Evolutionary conservation across 2,329 filamentous ascomycete genomes (phyloP).

Genomic region (Penicillium digitatum): DNA sequence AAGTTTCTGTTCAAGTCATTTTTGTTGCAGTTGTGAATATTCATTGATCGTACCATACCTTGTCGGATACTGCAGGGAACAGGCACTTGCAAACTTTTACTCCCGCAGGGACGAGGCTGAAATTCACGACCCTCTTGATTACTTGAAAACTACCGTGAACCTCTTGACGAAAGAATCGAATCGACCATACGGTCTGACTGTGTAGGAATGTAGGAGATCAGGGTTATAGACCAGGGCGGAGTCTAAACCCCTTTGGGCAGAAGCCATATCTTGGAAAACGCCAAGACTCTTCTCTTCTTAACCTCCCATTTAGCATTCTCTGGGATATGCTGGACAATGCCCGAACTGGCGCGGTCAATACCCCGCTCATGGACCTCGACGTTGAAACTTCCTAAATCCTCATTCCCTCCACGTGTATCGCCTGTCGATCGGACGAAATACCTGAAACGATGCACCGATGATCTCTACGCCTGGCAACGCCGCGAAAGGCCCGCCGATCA

Average conservation of each 20-base stretch:
- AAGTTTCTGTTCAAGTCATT: too few species aligned
- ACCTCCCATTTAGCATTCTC: not conserved
- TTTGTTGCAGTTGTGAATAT: too few species aligned
- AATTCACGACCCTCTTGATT: too few species aligned
- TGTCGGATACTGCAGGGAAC: too few species aligned
- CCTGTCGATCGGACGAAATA: conserved; percentile 52
- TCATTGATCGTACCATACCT: too few species aligned
- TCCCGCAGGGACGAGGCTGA: too few species aligned
- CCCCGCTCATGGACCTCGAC: conserved; percentile 65
- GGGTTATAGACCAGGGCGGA: too few species aligned
- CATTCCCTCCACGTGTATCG: conserved; percentile 56
- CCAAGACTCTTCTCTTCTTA: not conserved
- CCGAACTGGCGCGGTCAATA: conserved; percentile 36
- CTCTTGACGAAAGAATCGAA: too few species aligned
- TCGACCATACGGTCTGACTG: too few species aligned
- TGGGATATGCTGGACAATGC: conserved; percentile 32
- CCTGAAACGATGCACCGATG: conserved; percentile 74
- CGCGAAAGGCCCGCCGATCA: conserved; percentile 49
- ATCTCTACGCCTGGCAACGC: conserved; percentile 85
- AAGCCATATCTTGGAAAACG: not conserved
- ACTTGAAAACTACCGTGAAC: too few species aligned
- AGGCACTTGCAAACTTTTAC: too few species aligned
- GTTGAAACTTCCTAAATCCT: conserved; percentile 69
- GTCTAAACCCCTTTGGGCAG: not conserved
- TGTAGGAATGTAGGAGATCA: too few species aligned